phyloP scores from a whole-genome alignment of 805 yeast genomes.

The Kockiozyma suomiensis region DNA sequence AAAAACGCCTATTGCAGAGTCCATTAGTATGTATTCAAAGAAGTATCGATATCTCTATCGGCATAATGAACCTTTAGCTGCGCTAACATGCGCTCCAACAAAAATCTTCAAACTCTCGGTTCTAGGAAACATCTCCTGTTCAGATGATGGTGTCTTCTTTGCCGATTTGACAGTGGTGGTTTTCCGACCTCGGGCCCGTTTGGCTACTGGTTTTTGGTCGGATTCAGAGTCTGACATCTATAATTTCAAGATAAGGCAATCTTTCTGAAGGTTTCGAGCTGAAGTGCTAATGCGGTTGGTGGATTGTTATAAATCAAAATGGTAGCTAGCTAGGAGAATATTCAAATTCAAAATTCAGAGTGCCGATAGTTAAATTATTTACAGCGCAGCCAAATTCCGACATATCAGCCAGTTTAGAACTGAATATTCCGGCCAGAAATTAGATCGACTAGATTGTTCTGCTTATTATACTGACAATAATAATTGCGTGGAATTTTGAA shows the following conservation, averaged over 20 bases:
- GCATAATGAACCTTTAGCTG: constrained; percentile 21
- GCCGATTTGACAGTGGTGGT: neutral
- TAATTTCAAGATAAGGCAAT: neutral
- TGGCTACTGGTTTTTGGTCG: constrained; percentile 7
- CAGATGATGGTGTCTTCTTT: constrained; percentile 1
- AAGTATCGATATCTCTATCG: neutral
- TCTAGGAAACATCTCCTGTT: constrained; percentile 46
- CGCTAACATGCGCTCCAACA: constrained; percentile 32
- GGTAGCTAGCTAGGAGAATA: no score
- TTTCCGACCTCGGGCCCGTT: constrained; percentile 10
- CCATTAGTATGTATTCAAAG: neutral
- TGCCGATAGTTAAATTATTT: no score
- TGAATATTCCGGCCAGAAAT: no score
- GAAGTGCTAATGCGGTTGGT: no score
- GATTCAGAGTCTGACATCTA: constrained; percentile 24
- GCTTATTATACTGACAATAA: no score
- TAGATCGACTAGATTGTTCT: no score
- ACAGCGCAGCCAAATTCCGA: no score
- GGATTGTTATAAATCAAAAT: no score
- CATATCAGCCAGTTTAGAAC: no score
- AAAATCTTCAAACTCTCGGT: constrained; percentile 45
- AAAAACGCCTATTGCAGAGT: constrained; percentile 50
- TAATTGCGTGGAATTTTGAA: no score
- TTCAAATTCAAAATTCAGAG: no score
- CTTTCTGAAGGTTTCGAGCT: no score